phyloP scores from a whole-genome alignment of 2,329 filamentous ascomycete genomes.

The Diplodia sapinea region DNA sequence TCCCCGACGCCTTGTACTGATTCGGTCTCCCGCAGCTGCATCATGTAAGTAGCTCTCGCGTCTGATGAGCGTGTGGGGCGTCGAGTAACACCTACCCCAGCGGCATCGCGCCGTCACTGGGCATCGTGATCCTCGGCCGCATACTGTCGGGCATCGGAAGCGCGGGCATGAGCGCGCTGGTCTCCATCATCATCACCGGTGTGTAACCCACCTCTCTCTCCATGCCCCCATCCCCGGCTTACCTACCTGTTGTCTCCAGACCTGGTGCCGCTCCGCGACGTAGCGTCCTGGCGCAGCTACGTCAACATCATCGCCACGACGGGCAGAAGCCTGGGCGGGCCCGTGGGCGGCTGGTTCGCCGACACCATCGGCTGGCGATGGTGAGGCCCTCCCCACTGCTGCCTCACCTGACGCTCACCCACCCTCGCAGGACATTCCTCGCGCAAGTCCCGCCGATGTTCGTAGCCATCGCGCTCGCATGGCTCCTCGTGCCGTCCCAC shows the following conservation, averaged over 20 bases:
- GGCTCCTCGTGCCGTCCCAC: slow-evolving; percentile 36
- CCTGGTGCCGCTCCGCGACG: slow-evolving; percentile 56
- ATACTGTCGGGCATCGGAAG: slow-evolving; percentile 53
- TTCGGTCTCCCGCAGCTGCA: neutral
- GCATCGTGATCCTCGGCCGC: slow-evolving; percentile 50
- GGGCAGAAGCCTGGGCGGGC: slow-evolving; percentile 58
- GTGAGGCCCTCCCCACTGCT: slow-evolving; percentile 43
- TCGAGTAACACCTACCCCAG: slow-evolving; percentile 36
- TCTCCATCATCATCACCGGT: slow-evolving; percentile 32
- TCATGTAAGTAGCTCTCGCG: neutral
- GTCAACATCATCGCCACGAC: slow-evolving; percentile 59
- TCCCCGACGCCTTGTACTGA: no score
- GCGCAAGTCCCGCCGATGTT: slow-evolving; percentile 63
- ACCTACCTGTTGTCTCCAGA: slow-evolving; percentile 47
- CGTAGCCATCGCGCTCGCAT: slow-evolving; percentile 57
- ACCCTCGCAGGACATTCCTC: slow-evolving; percentile 58
- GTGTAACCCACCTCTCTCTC: no score
- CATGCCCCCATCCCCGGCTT: no score
- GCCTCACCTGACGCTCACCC: neutral
- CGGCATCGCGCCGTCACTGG: slow-evolving; percentile 47
- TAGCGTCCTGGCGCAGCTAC: slow-evolving; percentile 58
- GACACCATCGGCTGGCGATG: slow-evolving; percentile 71
- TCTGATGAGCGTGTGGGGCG: no score
- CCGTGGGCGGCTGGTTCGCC: slow-evolving; percentile 65
- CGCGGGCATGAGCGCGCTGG: slow-evolving; percentile 49